A percentile compares a stretch with the other conserved stretches of the same genome.
Conservation (phyloP, 495 filamentous ascomycete species). For the Lophium mytilinum region DNA sequence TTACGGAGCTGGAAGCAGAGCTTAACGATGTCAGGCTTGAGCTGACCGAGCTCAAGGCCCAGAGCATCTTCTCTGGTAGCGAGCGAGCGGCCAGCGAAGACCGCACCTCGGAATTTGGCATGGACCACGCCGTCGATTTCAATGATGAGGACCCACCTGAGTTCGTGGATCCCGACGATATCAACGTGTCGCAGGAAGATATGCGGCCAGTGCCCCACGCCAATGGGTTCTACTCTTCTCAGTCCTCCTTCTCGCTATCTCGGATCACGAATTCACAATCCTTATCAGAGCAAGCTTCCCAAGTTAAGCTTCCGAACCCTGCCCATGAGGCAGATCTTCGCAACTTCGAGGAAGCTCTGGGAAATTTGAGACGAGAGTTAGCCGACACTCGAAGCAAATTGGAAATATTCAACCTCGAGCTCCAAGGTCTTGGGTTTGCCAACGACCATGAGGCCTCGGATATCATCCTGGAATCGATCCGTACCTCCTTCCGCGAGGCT, state of each 20-base stretch:
- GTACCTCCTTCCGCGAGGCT: constrained; percentile 23
- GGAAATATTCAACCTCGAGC: constrained; percentile 26
- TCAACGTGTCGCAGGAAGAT: constrained; percentile 16
- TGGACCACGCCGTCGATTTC: constrained; percentile 5
- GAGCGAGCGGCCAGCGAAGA: not conserved
- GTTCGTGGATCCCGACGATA: constrained; percentile 25
- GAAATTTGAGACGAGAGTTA: constrained; percentile 11
- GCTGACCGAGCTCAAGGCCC: constrained; percentile 10
- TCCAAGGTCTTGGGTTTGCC: constrained; percentile 28
- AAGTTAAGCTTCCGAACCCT: constrained; percentile 20
- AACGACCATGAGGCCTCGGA: constrained; percentile 4
- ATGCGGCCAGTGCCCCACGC: constrained; percentile 5
- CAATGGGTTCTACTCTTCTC: constrained; percentile 9
- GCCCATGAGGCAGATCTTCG: constrained; percentile 23
- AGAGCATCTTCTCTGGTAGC: not conserved
- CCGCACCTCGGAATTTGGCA: constrained; percentile 1
- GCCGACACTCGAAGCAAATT: constrained; percentile 19
- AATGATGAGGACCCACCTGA: constrained; percentile 18
- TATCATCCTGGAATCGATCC: constrained; percentile 26
- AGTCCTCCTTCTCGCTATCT: not conserved
- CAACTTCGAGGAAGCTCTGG: constrained; percentile 27
- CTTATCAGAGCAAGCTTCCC: constrained; percentile 2
- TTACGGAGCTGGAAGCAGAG: constrained; percentile 20
- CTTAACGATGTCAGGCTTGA: constrained; percentile 18
- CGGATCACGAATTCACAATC: constrained; percentile 4